Percentiles rank a stretch among this genome's conserved stretches.
Evolutionary conservation across 345 rosid genomes (phyloP).

Genomic region (Murraya paniculata): DNA sequence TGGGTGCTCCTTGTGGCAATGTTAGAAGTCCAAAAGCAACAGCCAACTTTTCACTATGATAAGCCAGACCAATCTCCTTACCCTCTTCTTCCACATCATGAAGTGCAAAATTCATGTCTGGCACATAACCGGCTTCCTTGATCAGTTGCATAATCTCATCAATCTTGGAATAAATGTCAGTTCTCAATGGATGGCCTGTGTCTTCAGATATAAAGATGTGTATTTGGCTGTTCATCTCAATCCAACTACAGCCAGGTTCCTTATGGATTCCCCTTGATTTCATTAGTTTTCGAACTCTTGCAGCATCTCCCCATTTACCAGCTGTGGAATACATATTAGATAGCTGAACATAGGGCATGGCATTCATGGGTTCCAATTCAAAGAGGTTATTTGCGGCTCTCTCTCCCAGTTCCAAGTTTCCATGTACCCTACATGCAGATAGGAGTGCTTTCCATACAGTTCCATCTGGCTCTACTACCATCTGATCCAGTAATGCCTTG

Average conservation of each 20-base stretch:
- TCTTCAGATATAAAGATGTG: slow-evolving; percentile 79
- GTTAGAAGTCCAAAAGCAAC: slow-evolving; percentile 74
- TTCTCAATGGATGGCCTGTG: slow-evolving; percentile 59
- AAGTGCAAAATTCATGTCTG: slow-evolving; percentile 68
- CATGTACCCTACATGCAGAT: slow-evolving; percentile 71
- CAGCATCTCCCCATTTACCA: slow-evolving; percentile 76
- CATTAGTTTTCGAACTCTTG: slow-evolving; percentile 65
- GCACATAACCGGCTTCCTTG: slow-evolving; percentile 71
- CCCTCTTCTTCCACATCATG: slow-evolving; percentile 76
- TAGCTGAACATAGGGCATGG: slow-evolving; percentile 71
- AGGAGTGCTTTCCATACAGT: slow-evolving; percentile 82
- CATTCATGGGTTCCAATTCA: slow-evolving; percentile 65
- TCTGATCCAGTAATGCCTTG: slow-evolving; percentile 53
- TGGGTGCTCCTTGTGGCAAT: slow-evolving; percentile 53
- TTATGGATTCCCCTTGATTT: slow-evolving; percentile 61
- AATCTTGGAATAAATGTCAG: slow-evolving; percentile 64
- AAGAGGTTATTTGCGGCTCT: slow-evolving; percentile 71
- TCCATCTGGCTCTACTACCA: slow-evolving; percentile 77
- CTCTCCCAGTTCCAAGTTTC: slow-evolving; percentile 67
- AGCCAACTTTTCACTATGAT: slow-evolving; percentile 92
- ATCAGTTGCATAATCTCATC: slow-evolving; percentile 64
- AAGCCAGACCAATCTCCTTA: slow-evolving; percentile 74
- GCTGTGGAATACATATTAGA: slow-evolving; percentile 70
- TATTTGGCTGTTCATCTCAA: slow-evolving; percentile 52
- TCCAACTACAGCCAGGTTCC: slow-evolving; percentile 94